Conservation (phyloP, 768 basidiomycete genomes). For the Trametes sanguinea region DNA sequence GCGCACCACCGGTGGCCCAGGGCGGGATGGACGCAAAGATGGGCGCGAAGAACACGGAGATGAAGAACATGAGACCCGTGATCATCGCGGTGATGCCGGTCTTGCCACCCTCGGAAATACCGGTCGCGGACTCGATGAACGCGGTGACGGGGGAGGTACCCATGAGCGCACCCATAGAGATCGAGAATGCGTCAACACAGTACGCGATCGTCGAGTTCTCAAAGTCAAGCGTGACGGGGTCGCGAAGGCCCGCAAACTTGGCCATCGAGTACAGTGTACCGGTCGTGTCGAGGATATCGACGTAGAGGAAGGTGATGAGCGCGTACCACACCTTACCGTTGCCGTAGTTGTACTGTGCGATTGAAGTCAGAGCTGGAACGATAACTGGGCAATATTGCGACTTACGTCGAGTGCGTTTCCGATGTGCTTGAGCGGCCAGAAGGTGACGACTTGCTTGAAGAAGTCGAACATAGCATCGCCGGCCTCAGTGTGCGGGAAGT, state of each 20-base stretch:
- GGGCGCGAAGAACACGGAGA: constrained; percentile 86
- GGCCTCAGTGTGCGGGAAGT: constrained; percentile 69
- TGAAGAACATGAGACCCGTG: constrained; percentile 74
- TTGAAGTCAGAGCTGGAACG: not conserved
- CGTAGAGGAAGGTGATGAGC: constrained; percentile 85
- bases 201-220: constrained; percentile 82
- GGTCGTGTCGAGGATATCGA: constrained; percentile 71
- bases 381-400: not conserved
- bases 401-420: constrained; percentile 72
- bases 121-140: constrained; percentile 81
- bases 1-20: constrained; percentile 86
- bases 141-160: constrained; percentile 83
- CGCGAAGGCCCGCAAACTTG: constrained; percentile 85
- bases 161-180: constrained; percentile 78
- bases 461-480: constrained; percentile 79
- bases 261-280: constrained; percentile 91
- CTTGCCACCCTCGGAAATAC: constrained; percentile 84
- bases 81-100: constrained; percentile 81
- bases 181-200: constrained; percentile 80
- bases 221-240: constrained; percentile 83
- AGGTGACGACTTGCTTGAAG: constrained; percentile 83
- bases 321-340: constrained; percentile 87
- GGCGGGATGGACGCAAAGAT: constrained; percentile 85
- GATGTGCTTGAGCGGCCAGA: constrained; percentile 60
- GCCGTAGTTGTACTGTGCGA: constrained; percentile 33